Evolutionary conservation across 768 basidiomycete species (phyloP), one percentile per base, ranked within the genome.

Genomic region (Favolaschia claudopus): DNA sequence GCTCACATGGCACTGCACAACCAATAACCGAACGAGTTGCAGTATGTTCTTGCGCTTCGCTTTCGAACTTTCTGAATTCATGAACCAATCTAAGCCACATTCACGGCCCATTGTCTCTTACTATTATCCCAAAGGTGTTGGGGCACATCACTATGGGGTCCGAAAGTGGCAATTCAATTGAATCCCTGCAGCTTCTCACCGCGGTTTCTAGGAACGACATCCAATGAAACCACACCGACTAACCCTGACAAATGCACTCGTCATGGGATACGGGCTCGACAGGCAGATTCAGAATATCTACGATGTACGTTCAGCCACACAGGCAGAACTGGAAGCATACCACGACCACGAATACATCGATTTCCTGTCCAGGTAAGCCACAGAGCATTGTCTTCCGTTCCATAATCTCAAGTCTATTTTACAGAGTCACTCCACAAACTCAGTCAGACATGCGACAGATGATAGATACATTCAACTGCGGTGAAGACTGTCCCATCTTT

Each of bases 141-240:
- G 97, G 3, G 89, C 92, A 61, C 93, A 95, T 72, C 97, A 99
- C 72, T 99, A 98, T 78, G 96, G 96, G 61, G 96, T 96, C 77
- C 53, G 87, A 19, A 8, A 15, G 22, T 46, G 76, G 22, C 7
- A 19, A 47, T 49, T 25, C 28, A 33, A 40, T 38, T 22, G 14
- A 7, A 3, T 13, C 28, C 38, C 53, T 31, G 36, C 53, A 32
- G 20, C 38, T 8, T 24, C 27, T 39, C 39, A 32, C 52, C 24
- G 55, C 39, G 38, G 37, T 27, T 36, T 24, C 48, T 39, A 99
- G 96, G 95, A 97, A 85, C 86, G 91, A 44, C 96, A 99, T 77
- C 96, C 96, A 3, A 99, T 99, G 96, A 97, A 98, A 73, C 96
- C 96, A 5, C 95, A 97, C 67, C 85, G 96, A 24, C 77, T 99